Evolutionary conservation across 116 monocot species (phyloP), one percentile per base, ranked within the genome.

Genomic region (Cymodocea nodosa): DNA sequence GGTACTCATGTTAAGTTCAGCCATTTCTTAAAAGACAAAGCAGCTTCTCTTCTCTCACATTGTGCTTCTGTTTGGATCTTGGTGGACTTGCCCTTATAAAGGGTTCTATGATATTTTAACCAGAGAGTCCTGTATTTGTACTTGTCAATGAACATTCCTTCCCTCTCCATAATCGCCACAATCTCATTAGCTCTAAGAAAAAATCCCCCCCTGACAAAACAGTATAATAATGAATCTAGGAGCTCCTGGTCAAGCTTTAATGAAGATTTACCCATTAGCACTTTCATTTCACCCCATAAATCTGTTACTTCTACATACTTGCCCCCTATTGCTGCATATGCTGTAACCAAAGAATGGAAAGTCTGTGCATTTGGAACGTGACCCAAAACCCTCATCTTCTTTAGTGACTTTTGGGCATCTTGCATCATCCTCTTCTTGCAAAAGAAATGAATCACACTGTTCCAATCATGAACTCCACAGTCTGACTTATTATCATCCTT

Each of bases 231-330:
- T 2, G 83, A 89, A 72, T 99, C 99, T 34, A 99, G 79, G 49
- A 99, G 82, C 67, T 99, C 99, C 55, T 87, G 87, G 72, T 99
- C 92, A 72, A 92, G 89, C 50, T 85, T 83, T 73, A 99, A 66
- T 9, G 61, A 73, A 15, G 61, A 69, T 6, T 82, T 83, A 63
- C 30, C 65, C 4, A 59, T 63, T 60, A 92, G 44, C 22, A 75
- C 57, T 75, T 99, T 99, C 99, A 92, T 99, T 77, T 99, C 92
- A 51, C 99, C 92, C 99, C 92, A 99, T 30, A 99, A 62, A 23
- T 99, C 99, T 4, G 99, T 84, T 48, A 92, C 86, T 74, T 99
- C 87, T 24, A 79, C 71, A 68, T 92, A 89, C 67, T 84, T 89
- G 2, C 92, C 92, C 8, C 99, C 92, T 54, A 99, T 76, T 11